These are phyloP conservation scores for Acacia pycnantha DNA, from an alignment of 331 rosid genomes.

Conservation along the genomic window DNA sequence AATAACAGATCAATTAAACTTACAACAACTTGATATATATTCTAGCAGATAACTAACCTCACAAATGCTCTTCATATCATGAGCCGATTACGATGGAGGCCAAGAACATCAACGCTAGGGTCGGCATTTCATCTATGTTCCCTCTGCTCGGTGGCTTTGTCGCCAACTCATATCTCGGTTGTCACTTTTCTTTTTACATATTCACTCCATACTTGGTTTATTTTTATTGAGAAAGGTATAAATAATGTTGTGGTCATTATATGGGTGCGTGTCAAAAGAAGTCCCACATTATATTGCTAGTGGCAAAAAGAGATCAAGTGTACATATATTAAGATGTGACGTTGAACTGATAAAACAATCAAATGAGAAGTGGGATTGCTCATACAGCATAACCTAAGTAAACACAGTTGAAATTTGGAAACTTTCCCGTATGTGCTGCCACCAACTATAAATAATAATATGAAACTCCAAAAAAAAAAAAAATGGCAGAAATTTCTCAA, in stretches of 20 bases:
- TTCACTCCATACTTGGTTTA: no score
- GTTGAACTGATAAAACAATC: not conserved
- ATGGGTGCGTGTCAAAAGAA: not conserved
- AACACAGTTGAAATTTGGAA: not conserved
- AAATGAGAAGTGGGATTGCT: not conserved
- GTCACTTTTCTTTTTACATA: not conserved
- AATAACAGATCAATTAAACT: no score
- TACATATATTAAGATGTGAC: not conserved
- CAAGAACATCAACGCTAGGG: conserved; percentile 57
- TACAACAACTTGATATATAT: no score
- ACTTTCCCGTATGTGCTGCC: no score
- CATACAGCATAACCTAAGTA: not conserved
- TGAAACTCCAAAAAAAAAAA: no score
- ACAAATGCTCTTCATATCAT: conserved; percentile 49
- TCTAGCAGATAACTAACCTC: conserved; percentile 20
- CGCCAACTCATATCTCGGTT: conserved; percentile 55
- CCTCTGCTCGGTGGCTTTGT: conserved; percentile 59
- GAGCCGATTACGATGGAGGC: conserved; percentile 46
- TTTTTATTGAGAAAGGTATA: not conserved
- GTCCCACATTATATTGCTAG: not conserved
- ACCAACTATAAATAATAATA: no score
- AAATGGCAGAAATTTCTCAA: no score
- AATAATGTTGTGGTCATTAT: not conserved
- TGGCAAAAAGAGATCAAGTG: not conserved
- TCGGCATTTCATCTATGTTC: conserved; percentile 50